phyloP scores from a whole-genome alignment of 2,329 filamentous ascomycete species.

The Akanthomyces muscarius region DNA sequence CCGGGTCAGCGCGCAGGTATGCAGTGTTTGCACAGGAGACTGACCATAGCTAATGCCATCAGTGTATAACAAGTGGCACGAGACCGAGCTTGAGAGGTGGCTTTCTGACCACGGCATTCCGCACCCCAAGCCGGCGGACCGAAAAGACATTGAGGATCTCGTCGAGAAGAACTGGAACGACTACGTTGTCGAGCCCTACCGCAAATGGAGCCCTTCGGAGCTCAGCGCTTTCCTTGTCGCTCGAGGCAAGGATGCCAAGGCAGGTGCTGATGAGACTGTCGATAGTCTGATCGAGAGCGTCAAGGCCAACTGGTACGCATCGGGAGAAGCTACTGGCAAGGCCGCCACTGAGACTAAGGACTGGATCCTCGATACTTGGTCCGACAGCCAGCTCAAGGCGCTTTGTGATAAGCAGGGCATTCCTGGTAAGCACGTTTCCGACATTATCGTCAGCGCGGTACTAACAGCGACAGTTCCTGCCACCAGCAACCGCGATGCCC shows the following conservation, averaged over 20 bases:
- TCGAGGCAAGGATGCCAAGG: constrained; percentile 67
- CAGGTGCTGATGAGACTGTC: constrained; percentile 62
- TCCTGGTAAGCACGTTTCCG: constrained; percentile 47
- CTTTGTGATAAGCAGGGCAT: constrained; percentile 89
- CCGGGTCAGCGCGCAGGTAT: constrained; percentile 69
- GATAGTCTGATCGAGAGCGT: constrained; percentile 66
- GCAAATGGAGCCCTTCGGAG: constrained; percentile 68
- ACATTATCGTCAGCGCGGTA: not conserved
- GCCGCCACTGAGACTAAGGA: constrained; percentile 71
- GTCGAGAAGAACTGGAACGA: constrained; percentile 86
- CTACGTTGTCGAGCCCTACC: constrained; percentile 71
- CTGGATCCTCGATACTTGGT: constrained; percentile 95
- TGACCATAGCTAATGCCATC: not conserved
- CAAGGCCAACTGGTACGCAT: constrained; percentile 71
- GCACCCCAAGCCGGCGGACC: constrained; percentile 84
- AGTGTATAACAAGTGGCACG: constrained; percentile 99
- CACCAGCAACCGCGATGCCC: constrained; percentile 76
- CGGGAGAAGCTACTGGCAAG: constrained; percentile 69
- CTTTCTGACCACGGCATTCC: constrained; percentile 87
- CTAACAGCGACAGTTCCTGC: constrained; percentile 58
- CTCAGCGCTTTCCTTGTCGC: constrained; percentile 63
- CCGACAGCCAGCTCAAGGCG: constrained; percentile 86
- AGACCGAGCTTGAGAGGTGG: constrained; percentile 97
- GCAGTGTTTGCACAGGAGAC: constrained; percentile 29
- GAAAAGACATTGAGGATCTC: constrained; percentile 89